Base-by-base conservation (phyloP, 116 monocot genomes). In the Papilionanthe hybrid region DNA sequence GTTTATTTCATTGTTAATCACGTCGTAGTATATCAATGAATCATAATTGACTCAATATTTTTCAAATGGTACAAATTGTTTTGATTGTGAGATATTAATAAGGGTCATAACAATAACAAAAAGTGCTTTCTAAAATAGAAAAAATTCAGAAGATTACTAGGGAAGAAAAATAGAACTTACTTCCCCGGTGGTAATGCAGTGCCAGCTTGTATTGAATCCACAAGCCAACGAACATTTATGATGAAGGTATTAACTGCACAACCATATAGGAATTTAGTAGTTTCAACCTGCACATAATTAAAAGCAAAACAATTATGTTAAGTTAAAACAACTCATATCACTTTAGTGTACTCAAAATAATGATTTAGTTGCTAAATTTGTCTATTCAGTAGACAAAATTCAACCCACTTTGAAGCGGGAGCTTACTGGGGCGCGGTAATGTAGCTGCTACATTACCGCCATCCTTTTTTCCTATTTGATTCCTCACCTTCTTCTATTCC, bases 201-300 rank as follows among this genome's bases (percentile, higher is more conserved):
- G 76, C 88, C 86, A 72, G 89, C 60, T 76, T 88, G 75, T 83
- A 91, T 37, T 72, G 91, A 90, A 78, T 92, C 91, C 80, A 76
- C 37, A 45, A 91, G 76, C 95, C 95, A 95, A 23, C 81, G 55
- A 69, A 81, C 74, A 83, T 87, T 83, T 42, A 95, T 79, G 56
- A 86, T 77, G 86, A 86, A 92, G 30, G 95, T 75, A 85, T 89
- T 83, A 66, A 84, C 84, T 72, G 95, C 95, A 92, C 95, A 92
- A 10, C 95, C 95, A 88, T 87, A 95, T 68, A 95, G 77, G 81
- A 88, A 95, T 30, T 92, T 90, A n/a, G 84, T 86, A 78, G 95
- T 88, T 80, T 85, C 81, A 29, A 95, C 89, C 95, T 95, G 81
- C 68, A 60, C 43, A 79, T 56, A 79, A 17, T 77, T 56, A 8